phyloP scores from a whole-genome alignment of 176 grass and related monocot genomes.

The Rhipidocladum racemiflorum region DNA sequence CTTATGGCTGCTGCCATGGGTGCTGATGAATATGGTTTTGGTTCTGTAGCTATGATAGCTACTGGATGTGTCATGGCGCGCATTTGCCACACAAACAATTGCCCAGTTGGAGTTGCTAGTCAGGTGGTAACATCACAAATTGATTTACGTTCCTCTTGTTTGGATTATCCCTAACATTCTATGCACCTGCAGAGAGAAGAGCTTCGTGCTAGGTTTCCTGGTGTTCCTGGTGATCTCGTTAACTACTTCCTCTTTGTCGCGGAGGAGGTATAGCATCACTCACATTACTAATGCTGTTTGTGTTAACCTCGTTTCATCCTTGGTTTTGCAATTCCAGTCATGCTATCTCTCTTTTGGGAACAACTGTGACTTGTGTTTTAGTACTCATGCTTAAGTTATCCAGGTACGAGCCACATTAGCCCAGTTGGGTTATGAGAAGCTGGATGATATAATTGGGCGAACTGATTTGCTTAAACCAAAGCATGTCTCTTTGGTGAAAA shows the following conservation, averaged over 20 bases:
- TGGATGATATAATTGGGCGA: constrained; percentile 92
- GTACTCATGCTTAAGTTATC: constrained; percentile 34
- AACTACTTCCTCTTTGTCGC: constrained; percentile 99
- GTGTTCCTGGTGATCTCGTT: constrained; percentile 98
- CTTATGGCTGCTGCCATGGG: constrained; percentile 97
- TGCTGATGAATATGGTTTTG: constrained; percentile 99
- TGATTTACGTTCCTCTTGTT: constrained; percentile 27
- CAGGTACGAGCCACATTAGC: constrained; percentile 88
- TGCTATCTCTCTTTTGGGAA: not conserved
- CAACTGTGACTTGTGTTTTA: constrained; percentile 14
- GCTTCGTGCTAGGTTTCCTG: constrained; percentile 97
- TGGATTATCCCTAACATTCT: constrained; percentile 38
- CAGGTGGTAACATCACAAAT: constrained; percentile 63
- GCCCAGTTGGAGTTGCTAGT: constrained; percentile 98
- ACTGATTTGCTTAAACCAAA: constrained; percentile 84
- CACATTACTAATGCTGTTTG: constrained; percentile 24
- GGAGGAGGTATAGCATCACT: constrained; percentile 70
- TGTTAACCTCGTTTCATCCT: constrained; percentile 3
- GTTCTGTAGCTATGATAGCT: constrained; percentile 99
- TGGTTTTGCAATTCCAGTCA: not conserved
- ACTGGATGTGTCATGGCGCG: constrained; percentile 99
- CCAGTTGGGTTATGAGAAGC: constrained; percentile 92
- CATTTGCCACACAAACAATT: constrained; percentile 99
- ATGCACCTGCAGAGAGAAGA: constrained; percentile 85
- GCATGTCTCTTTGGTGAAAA: constrained; percentile 90